Evolutionary conservation across 1,284 basidiomycete genomes (phyloP).

Genomic region (Melampsora americana): DNA sequence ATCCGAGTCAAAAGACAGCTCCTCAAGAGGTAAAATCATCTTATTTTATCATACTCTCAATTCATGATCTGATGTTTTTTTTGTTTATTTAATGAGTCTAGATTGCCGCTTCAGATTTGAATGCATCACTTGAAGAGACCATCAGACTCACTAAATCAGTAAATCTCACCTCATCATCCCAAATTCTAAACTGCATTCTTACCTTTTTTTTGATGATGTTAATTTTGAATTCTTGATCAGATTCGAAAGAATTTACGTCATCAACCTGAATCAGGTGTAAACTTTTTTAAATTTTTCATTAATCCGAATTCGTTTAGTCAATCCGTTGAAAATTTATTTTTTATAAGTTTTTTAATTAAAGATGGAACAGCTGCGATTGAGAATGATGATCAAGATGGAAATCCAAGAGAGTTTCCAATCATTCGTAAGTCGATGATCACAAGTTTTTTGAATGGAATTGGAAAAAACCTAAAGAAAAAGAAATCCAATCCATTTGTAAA

Average conservation of each 20-base stretch:
- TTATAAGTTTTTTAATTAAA: constrained; percentile 81
- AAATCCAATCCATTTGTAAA: no score
- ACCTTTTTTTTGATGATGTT: constrained; percentile 22
- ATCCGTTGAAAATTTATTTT: constrained; percentile 89
- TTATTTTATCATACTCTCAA: background rate
- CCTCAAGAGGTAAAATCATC: background rate
- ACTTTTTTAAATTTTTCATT: constrained; percentile 76
- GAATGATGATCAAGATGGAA: constrained; percentile 10
- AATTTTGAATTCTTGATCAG: background rate
- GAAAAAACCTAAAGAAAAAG: no score
- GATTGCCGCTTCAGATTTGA: constrained; percentile 49
- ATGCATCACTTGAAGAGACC: constrained; percentile 49
- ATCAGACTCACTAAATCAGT: constrained; percentile 49
- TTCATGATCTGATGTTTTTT: background rate
- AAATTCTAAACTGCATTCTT: constrained; percentile 27
- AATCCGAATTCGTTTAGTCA: constrained; percentile 84
- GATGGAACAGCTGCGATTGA: constrained; percentile 67
- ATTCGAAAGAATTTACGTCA: background rate
- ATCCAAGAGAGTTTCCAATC: constrained; percentile 18
- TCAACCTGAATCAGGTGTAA: constrained; percentile 57
- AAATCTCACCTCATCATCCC: background rate
- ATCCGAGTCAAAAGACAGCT: background rate
- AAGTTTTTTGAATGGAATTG: no score
- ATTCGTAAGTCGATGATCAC: no score
- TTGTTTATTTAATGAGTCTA: constrained; percentile 46